Evolutionary conservation across 768 basidiomycete genomes (phyloP).

Genomic region (Boletus eberwhitei): DNA sequence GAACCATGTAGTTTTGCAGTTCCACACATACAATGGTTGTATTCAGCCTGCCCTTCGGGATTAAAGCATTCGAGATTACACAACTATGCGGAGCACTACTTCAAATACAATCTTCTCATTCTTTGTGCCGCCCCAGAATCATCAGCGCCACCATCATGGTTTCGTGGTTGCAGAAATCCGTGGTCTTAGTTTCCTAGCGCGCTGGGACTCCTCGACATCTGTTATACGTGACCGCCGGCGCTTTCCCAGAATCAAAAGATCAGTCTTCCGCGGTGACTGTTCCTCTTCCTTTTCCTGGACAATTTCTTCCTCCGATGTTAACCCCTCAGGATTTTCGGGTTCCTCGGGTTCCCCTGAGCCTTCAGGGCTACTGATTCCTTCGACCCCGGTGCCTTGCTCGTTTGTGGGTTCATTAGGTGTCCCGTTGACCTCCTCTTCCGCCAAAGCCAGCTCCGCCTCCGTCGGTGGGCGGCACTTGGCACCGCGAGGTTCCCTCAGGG

Average conservation of each 20-base stretch:
- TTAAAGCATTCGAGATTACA: not conserved
- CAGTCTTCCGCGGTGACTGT: not conserved
- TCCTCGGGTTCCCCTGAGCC: constrained; percentile 11
- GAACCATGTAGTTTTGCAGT: constrained; percentile 5
- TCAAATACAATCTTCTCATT: not conserved
- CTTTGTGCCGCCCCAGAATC: not conserved
- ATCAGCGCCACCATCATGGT: not conserved
- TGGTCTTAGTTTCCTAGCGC: constrained; percentile 13
- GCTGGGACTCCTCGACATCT: constrained; percentile 12
- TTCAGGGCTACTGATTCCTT: not conserved
- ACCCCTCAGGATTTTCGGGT: constrained; percentile 10
- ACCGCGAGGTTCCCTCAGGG: constrained; percentile 20
- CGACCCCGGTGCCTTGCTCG: not conserved
- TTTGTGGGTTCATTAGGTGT: not conserved
- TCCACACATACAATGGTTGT: not conserved
- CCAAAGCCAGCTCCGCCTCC: constrained; percentile 19
- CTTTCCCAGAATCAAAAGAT: constrained; percentile 4
- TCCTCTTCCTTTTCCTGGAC: not conserved
- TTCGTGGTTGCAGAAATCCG: not conserved
- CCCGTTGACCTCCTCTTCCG: constrained; percentile 9
- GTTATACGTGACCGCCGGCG: constrained; percentile 13
- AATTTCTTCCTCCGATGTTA: constrained; percentile 3
- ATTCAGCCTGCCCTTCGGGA: not conserved
- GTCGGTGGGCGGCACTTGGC: constrained; percentile 21
- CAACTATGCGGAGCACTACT: not conserved